Conservation (phyloP, 176 grass and related monocot genomes). For the Secale cereale region DNA sequence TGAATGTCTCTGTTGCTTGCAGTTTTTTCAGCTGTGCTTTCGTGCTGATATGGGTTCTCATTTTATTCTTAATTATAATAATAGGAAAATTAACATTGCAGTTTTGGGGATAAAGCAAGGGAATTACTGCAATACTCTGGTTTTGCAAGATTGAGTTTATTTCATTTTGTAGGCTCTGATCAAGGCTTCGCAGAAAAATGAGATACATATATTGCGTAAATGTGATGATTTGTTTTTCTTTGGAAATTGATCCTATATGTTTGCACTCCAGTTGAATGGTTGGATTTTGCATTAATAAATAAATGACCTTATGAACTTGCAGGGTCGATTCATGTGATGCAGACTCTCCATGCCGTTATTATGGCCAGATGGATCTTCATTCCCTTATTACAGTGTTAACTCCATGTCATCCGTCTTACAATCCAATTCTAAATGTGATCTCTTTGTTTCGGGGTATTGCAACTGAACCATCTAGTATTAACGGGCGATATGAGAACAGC, state of each 20-base stretch:
- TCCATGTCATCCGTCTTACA: slow-evolving; percentile 57
- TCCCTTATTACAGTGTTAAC: slow-evolving; percentile 57
- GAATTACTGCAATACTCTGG: not conserved
- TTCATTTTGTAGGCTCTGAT: not conserved
- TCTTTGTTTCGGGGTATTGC: slow-evolving; percentile 40
- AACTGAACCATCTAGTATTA: slow-evolving; percentile 37
- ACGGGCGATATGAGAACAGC: slow-evolving; percentile 26
- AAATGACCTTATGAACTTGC: slow-evolving; percentile 44
- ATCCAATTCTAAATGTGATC: slow-evolving; percentile 56
- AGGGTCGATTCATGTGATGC: slow-evolving; percentile 70
- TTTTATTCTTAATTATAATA: not conserved
- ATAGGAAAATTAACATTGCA: not conserved
- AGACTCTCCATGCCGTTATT: slow-evolving; percentile 64
- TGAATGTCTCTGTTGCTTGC: not conserved
- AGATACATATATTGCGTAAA: slow-evolving; percentile 7
- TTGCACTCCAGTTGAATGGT: slow-evolving; percentile 7
- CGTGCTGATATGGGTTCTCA: not conserved
- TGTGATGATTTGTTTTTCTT: slow-evolving; percentile 9
- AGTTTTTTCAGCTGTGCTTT: not conserved
- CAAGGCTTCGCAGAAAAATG: not conserved
- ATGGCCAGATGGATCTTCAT: slow-evolving; percentile 59
- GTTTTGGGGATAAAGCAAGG: slow-evolving; percentile 14
- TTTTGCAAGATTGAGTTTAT: slow-evolving; percentile 19
- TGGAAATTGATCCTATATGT: slow-evolving; percentile 13
- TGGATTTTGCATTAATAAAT: slow-evolving; percentile 24